phyloP scores from a whole-genome alignment of 2,329 filamentous ascomycete genomes.

The Pseudocercospora crystallina region DNA sequence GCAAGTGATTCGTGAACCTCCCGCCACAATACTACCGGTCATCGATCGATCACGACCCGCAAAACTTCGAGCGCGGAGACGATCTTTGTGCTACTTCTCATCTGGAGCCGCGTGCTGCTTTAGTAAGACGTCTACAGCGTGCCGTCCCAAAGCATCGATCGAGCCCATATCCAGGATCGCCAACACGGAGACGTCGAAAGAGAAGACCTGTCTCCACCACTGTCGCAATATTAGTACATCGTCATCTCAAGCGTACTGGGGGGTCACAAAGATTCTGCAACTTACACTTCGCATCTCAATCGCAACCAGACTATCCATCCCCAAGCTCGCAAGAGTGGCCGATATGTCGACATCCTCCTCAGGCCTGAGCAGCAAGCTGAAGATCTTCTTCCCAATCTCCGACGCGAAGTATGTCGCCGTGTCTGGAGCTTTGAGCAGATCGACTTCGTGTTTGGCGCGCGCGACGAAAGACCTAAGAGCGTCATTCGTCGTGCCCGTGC shows the following conservation, averaged over 20 bases:
- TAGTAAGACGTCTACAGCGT: no score
- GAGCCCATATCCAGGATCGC: conserved; percentile 7
- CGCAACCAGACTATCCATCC: conserved; percentile 8
- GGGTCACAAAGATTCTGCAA: no score
- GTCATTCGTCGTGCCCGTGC: neutral
- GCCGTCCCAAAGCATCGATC: conserved; percentile 4
- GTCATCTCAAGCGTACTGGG: no score
- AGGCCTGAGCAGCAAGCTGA: neutral
- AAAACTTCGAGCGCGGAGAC: no score
- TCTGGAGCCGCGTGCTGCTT: no score
- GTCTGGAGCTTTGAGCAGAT: neutral
- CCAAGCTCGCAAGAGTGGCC: neutral
- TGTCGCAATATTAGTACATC: no score
- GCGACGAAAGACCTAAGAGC: neutral
- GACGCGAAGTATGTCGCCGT: neutral
- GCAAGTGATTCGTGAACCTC: no score
- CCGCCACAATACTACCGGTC: no score
- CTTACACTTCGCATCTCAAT: no score
- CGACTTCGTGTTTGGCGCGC: neutral
- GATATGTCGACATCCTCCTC: neutral
- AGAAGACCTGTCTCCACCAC: conserved; percentile 5
- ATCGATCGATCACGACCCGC: no score
- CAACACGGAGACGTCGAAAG: conserved; percentile 5
- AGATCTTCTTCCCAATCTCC: neutral
- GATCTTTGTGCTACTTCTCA: no score